These are phyloP conservation scores for Echria macrotheca DNA, from an alignment of 495 filamentous ascomycete species.

Conservation along the genomic window DNA sequence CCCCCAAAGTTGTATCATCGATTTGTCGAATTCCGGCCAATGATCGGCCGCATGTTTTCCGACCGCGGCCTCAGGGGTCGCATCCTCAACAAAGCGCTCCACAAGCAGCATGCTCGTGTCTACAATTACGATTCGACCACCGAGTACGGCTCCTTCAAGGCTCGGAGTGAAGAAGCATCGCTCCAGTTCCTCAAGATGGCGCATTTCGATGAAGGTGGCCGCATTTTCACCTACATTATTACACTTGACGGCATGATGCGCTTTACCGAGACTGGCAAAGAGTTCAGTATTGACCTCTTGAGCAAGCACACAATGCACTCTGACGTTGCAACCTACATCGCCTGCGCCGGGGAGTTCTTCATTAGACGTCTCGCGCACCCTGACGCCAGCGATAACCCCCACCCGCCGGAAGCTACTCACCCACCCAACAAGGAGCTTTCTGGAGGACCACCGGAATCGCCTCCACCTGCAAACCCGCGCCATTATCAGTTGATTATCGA, in stretches of 20 bases:
- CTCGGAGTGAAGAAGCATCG: constrained; percentile 56
- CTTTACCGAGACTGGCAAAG: constrained; percentile 91
- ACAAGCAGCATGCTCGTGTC: constrained; percentile 80
- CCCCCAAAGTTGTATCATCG: constrained; percentile 76
- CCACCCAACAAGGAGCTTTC: constrained; percentile 22
- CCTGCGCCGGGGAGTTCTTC: constrained; percentile 90
- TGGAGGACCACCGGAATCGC: constrained; percentile 34
- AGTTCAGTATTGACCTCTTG: constrained; percentile 87
- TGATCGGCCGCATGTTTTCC: constrained; percentile 85
- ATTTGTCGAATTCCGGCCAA: constrained; percentile 87
- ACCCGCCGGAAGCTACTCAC: constrained; percentile 19
- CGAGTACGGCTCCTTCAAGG: constrained; percentile 52
- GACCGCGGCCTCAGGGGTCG: constrained; percentile 67
- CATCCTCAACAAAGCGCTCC: constrained; percentile 75
- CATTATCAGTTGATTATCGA: constrained; percentile 88
- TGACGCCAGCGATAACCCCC: constrained; percentile 10
- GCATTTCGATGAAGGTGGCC: constrained; percentile 76
- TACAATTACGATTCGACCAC: constrained; percentile 81
- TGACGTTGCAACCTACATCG: constrained; percentile 82
- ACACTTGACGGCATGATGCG: constrained; percentile 79
- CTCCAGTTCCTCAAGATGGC: constrained; percentile 79
- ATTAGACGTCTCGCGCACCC: constrained; percentile 54
- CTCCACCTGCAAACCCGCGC: constrained; percentile 49
- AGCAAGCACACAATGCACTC: constrained; percentile 95
- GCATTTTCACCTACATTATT: constrained; percentile 88